A percentile compares a stretch with the other conserved stretches of the same genome.
phyloP scores from a whole-genome alignment of 176 grass and related monocot genomes.

The Zizania latifolia region DNA sequence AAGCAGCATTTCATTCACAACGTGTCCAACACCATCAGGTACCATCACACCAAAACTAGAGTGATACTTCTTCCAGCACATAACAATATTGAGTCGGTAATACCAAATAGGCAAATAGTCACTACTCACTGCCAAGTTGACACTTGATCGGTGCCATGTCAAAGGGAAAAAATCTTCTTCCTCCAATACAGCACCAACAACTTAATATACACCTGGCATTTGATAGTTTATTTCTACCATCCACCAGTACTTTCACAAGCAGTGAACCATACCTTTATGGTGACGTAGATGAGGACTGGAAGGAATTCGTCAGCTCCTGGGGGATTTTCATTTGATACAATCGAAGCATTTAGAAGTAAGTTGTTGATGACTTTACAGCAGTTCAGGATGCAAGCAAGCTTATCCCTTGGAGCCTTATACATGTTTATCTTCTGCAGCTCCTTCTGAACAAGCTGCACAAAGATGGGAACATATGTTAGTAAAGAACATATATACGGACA shows the following conservation, averaged over 20 bases:
- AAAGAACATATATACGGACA: slow-evolving; percentile 6
- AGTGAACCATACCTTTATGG: slow-evolving; percentile 66
- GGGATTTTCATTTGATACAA: slow-evolving; percentile 55
- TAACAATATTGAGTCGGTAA: not conserved
- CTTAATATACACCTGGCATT: not conserved
- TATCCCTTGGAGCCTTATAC: slow-evolving; percentile 97
- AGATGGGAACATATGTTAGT: slow-evolving; percentile 20
- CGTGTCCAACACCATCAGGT: not conserved
- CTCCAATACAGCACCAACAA: not conserved
- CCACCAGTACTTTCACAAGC: not conserved
- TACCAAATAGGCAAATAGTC: not conserved
- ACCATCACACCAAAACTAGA: not conserved
- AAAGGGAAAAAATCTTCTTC: not conserved
- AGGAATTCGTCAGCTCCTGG: slow-evolving; percentile 97
- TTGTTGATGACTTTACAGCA: slow-evolving; percentile 98
- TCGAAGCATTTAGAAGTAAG: slow-evolving; percentile 81
- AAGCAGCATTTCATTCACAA: not conserved
- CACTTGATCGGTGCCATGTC: not conserved
- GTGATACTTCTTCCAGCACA: slow-evolving; percentile 3
- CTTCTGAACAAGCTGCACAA: slow-evolving; percentile 84
- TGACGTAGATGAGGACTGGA: slow-evolving; percentile 93
- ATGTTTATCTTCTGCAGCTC: slow-evolving; percentile 97
- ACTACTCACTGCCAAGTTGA: not conserved
- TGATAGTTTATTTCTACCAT: not conserved
- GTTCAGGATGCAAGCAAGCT: slow-evolving; percentile 87